Conservation (phyloP, 2,329 filamentous ascomycete species). For the Tolypocladium inflatum region DNA sequence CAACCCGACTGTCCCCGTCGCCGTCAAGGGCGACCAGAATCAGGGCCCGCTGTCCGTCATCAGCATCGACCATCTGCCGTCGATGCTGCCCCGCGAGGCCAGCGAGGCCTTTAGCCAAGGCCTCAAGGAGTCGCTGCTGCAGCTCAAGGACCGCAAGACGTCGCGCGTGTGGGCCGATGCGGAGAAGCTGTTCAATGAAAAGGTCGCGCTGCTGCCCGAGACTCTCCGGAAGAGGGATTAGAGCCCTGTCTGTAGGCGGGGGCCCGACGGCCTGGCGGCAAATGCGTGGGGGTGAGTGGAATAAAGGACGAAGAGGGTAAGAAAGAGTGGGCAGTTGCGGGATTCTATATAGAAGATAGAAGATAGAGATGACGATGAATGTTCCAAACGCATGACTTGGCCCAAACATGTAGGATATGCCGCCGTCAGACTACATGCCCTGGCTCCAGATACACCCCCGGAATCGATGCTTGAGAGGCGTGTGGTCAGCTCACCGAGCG, state of each 20-base stretch:
- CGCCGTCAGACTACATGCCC: background rate
- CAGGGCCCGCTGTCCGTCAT: slow-evolving; percentile 66
- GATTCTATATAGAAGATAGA: background rate
- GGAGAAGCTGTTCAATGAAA: slow-evolving; percentile 74
- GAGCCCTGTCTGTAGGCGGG: background rate
- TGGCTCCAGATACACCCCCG: background rate
- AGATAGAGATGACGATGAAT: background rate
- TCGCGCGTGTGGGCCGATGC: slow-evolving; percentile 77
- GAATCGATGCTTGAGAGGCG: background rate
- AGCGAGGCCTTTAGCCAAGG: slow-evolving; percentile 76
- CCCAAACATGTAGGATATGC: background rate
- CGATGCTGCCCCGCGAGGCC: slow-evolving; percentile 75
- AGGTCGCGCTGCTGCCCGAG: slow-evolving; percentile 59
- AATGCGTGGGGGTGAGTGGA: background rate
- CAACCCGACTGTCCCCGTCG: slow-evolving; percentile 73
- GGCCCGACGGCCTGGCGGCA: too few relatives aligned
- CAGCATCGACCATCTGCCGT: slow-evolving; percentile 78
- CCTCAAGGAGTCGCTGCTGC: slow-evolving; percentile 66
- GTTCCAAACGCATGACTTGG: background rate
- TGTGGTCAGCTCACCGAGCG: background rate
- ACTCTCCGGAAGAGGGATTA: background rate
- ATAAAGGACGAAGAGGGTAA: background rate
- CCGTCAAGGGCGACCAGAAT: slow-evolving; percentile 39
- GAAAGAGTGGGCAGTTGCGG: background rate
- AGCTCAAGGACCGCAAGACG: slow-evolving; percentile 65